Conservation (phyloP, 1,284 basidiomycete genomes). For the Leccinum glutinopallens region DNA sequence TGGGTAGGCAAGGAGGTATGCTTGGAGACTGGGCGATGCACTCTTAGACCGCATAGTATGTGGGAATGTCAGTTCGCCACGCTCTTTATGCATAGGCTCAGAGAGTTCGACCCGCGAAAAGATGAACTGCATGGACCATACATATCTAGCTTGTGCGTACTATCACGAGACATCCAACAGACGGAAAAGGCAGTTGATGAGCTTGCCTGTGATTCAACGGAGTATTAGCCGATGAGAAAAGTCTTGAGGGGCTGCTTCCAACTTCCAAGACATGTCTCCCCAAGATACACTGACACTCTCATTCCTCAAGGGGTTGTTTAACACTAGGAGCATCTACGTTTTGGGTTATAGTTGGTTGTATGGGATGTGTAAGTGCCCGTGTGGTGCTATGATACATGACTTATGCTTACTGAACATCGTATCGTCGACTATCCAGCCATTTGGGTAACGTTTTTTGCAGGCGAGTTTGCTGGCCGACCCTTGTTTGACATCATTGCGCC, state of each 20-base stretch:
- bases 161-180: neutral
- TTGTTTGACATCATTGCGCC: neutral
- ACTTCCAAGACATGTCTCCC: conserved; percentile 5
- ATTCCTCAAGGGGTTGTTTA: conserved; percentile 2
- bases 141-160: neutral
- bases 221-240: conserved; percentile 4
- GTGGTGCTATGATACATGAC: neutral
- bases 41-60: conserved; percentile 24
- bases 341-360: conserved; percentile 62
- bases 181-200: neutral
- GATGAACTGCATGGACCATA: neutral
- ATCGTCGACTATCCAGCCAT: conserved; percentile 45
- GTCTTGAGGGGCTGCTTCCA: neutral
- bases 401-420: neutral
- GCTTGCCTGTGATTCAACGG: neutral
- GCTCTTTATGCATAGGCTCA: neutral
- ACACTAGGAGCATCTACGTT: conserved; percentile 25
- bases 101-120: neutral
- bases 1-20: conserved; percentile 46
- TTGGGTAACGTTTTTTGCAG: conserved; percentile 69
- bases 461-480: neutral
- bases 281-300: conserved; percentile 6
- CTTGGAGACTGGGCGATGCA: conserved; percentile 51
- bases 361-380: conserved; percentile 67
- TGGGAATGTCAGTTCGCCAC: conserved; percentile 1